Conservation (phyloP, 2,329 filamentous ascomycete genomes). For the Canariomyces notabilis region DNA sequence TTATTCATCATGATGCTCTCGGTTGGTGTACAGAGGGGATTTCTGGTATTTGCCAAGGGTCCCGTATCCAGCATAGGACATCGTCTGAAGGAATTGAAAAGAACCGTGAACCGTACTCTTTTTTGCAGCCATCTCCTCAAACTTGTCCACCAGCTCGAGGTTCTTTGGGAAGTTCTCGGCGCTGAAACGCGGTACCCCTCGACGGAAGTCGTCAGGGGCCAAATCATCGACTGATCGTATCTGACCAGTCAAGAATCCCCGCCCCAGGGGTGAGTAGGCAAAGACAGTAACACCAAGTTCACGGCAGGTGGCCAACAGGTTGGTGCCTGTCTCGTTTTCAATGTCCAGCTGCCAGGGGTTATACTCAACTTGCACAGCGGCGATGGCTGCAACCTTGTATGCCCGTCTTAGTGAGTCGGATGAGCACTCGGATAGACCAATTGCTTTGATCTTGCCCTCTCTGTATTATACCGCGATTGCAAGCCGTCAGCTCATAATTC, state of each 20-base stretch:
- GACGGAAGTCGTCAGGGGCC: constrained; percentile 41
- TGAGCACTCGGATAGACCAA: constrained; percentile 45
- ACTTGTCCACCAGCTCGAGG: constrained; percentile 44
- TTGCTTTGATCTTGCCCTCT: constrained; percentile 51
- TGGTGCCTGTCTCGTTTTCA: constrained; percentile 41
- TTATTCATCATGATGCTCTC: too few species aligned
- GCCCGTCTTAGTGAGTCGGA: constrained; percentile 46
- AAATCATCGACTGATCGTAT: constrained; percentile 43
- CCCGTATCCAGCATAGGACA: too few species aligned
- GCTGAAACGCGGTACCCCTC: constrained; percentile 19
- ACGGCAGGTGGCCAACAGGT: constrained; percentile 47
- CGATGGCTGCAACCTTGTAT: constrained; percentile 42
- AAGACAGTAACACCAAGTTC: too few species aligned
- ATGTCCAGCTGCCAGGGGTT: constrained; percentile 46
- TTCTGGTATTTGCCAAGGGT: too few species aligned
- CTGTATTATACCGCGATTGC: not conserved
- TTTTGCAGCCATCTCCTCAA: constrained; percentile 41
- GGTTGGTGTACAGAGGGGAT: too few species aligned
- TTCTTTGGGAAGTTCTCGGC: constrained; percentile 53
- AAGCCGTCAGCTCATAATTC: too few species aligned
- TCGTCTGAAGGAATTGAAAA: too few species aligned
- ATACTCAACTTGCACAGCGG: constrained; percentile 50
- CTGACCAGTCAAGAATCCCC: constrained; percentile 49
- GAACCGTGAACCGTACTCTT: too few species aligned
- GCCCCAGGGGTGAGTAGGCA: constrained; percentile 53